These are phyloP conservation scores for Claviceps capensis DNA, from an alignment of 2,329 filamentous ascomycete species.

Conservation along the genomic window DNA sequence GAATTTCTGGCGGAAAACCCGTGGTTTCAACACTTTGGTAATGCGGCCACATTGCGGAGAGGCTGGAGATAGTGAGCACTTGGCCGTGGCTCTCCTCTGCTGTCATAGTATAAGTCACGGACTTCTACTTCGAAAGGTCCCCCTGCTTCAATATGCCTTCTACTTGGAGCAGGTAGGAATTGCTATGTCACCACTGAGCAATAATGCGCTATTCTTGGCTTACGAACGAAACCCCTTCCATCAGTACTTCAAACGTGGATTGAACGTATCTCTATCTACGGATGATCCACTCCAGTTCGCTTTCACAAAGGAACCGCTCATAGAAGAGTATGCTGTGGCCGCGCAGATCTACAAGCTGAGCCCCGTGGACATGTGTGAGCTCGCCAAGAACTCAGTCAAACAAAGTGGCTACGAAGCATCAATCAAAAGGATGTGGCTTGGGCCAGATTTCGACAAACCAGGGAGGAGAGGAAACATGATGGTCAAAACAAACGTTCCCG, in stretches of 20 bases:
- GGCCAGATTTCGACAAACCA: slow-evolving; percentile 59
- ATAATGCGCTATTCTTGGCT: slow-evolving; percentile 90
- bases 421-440: slow-evolving; percentile 87
- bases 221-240: slow-evolving; percentile 96
- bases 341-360: slow-evolving; percentile 97
- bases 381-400: slow-evolving; percentile 89
- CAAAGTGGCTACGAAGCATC: slow-evolving; percentile 87
- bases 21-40: slow-evolving; percentile 91
- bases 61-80: slow-evolving; percentile 89
- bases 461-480: slow-evolving; percentile 81
- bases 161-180: slow-evolving; percentile 97
- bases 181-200: slow-evolving; percentile 97
- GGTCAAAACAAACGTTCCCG: slow-evolving; percentile 91
- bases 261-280: slow-evolving; percentile 92
- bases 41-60: slow-evolving; percentile 92
- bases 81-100: slow-evolving; percentile 81
- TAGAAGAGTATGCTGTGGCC: slow-evolving; percentile 95
- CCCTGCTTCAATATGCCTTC: slow-evolving; percentile 89
- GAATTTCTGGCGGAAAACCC: slow-evolving; percentile 79
- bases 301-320: slow-evolving; percentile 94
- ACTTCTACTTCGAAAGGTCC: slow-evolving; percentile 82
- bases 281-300: slow-evolving; percentile 96
- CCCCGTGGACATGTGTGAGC: slow-evolving; percentile 94
- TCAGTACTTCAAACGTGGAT: slow-evolving; percentile 83
- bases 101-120: slow-evolving; percentile 97